These are phyloP conservation scores for Lecanicillium sp. DNA, from an alignment of 2,329 filamentous ascomycete species.

Conservation along the genomic window DNA sequence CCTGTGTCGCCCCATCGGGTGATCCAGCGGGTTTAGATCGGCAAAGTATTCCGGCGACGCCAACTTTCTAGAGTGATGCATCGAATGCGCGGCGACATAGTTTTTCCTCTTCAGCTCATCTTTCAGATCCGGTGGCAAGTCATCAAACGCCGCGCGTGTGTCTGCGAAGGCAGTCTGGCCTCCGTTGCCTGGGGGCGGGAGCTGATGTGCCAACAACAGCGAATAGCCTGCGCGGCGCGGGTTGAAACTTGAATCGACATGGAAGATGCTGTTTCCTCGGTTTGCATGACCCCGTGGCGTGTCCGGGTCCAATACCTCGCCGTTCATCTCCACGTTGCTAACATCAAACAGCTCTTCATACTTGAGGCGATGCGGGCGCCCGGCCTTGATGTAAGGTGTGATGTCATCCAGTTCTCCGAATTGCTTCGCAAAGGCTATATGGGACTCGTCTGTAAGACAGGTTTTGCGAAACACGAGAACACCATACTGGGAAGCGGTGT, in stretches of 20 bases:
- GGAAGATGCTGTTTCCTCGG: constrained; percentile 43
- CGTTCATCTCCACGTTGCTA: constrained; percentile 43
- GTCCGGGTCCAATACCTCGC: constrained; percentile 29
- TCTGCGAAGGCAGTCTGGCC: constrained; percentile 48
- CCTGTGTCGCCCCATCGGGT: constrained; percentile 35
- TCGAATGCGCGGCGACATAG: constrained; percentile 40
- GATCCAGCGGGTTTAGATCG: constrained; percentile 31
- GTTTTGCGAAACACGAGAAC: constrained; percentile 44
- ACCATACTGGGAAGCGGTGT: too few species aligned
- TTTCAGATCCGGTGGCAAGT: constrained; percentile 29
- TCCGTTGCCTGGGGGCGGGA: constrained; percentile 39
- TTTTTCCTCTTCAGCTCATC: constrained; percentile 27
- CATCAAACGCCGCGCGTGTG: constrained; percentile 40
- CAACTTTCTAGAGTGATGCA: constrained; percentile 44
- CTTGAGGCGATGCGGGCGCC: constrained; percentile 37
- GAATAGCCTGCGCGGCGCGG: constrained; percentile 44
- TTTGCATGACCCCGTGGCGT: constrained; percentile 33
- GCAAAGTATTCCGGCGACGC: constrained; percentile 41
- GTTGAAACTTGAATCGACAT: constrained; percentile 49
- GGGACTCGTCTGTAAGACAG: constrained; percentile 38
- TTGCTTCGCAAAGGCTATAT: constrained; percentile 40
- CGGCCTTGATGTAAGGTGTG: constrained; percentile 36
- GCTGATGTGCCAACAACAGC: constrained; percentile 38
- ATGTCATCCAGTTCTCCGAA: constrained; percentile 51
- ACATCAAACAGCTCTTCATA: constrained; percentile 50